Evolutionary conservation across 441 rosid genomes (phyloP).

Genomic region (Francoa sonchifolia): DNA sequence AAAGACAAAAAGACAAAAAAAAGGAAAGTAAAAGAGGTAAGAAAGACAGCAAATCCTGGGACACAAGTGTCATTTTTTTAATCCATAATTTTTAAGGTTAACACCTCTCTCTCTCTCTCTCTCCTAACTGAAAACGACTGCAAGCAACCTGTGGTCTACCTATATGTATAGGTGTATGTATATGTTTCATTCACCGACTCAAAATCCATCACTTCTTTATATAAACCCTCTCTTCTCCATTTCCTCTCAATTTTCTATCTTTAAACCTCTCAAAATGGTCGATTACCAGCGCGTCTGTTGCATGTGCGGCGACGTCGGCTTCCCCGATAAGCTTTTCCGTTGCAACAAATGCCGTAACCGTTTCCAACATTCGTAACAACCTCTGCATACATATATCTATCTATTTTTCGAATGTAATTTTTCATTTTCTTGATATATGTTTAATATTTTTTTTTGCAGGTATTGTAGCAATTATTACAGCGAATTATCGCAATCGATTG

Average conservation of each 20-base stretch:
- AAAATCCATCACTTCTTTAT: constrained; percentile 11
- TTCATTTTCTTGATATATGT: background rate
- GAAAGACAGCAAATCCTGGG: constrained; percentile 11
- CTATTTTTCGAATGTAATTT: background rate
- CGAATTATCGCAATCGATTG: constrained; percentile 48
- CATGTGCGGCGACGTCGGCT: constrained; percentile 99
- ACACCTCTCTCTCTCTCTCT: constrained; percentile 16
- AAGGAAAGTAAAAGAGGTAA: constrained; percentile 4
- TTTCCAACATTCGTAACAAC: constrained; percentile 90
- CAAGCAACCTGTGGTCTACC: constrained; percentile 65
- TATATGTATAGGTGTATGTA: constrained; percentile 13
- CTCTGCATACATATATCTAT: background rate
- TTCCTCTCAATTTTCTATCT: constrained; percentile 8
- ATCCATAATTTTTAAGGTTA: constrained; percentile 37
- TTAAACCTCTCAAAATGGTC: constrained; percentile 34
- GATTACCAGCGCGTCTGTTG: constrained; percentile 71
- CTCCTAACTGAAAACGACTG: constrained; percentile 61
- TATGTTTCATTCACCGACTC: constrained; percentile 38
- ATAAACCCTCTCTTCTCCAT: constrained; percentile 1
- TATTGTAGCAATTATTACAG: constrained; percentile 80
- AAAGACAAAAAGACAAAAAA: background rate
- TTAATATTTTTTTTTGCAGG: constrained; percentile 19
- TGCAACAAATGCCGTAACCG: constrained; percentile 79
- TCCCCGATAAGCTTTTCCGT: constrained; percentile 83
- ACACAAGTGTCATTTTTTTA: constrained; percentile 20